Conservation (phyloP, 306 rosid species). For the Glycine latifolia region DNA sequence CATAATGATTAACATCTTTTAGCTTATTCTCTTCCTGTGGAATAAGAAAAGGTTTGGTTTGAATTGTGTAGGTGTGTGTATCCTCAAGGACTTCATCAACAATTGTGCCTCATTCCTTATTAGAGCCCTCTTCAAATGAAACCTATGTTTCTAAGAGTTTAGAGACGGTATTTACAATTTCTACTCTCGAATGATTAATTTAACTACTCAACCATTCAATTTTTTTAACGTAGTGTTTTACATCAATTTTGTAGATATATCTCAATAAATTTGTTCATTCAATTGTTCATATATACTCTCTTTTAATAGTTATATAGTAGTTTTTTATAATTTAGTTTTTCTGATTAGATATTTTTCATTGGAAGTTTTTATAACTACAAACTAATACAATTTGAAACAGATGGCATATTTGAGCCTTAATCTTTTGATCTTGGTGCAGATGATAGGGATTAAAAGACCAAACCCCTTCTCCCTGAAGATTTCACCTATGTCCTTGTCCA, state of each 20-base stretch:
- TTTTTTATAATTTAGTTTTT: neutral
- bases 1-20: neutral
- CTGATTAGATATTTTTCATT: neutral
- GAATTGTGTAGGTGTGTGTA: neutral
- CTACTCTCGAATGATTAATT: neutral
- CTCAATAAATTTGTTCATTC: neutral
- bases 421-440: neutral
- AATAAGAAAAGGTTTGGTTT: neutral
- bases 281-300: neutral
- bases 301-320: too few species aligned
- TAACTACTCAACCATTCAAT: neutral
- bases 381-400: neutral
- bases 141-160: neutral
- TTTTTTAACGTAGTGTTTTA: neutral
- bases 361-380: neutral
- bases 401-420: neutral
- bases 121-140: neutral
- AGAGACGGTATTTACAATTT: neutral
- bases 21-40: neutral
- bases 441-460: slow-evolving; percentile 11
- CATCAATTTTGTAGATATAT: too few species aligned
- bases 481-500: too few species aligned
- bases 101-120: neutral
- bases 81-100: neutral
- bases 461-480: neutral